These are phyloP conservation scores for Berkeleyomyces basicola DNA, from an alignment of 2,329 filamentous ascomycete species.

Conservation along the genomic window DNA sequence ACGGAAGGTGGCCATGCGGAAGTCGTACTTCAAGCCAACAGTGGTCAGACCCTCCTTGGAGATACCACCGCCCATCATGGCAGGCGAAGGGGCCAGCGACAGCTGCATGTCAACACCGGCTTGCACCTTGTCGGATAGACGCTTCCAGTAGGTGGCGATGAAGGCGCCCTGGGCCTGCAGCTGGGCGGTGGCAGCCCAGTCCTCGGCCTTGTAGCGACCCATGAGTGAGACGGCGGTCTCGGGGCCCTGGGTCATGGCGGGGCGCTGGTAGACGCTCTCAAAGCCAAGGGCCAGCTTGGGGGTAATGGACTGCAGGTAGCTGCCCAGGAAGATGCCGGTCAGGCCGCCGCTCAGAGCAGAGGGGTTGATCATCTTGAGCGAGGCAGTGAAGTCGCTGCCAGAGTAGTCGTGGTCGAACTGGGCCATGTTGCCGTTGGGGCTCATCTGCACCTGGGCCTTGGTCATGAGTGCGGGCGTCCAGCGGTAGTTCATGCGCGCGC, in stretches of 20 bases:
- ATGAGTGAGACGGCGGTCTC: conserved; percentile 83
- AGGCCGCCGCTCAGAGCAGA: conserved; percentile 79
- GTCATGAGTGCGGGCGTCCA: conserved; percentile 67
- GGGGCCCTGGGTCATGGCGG: conserved; percentile 68
- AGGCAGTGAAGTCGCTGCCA: conserved; percentile 82
- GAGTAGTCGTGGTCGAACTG: conserved; percentile 83
- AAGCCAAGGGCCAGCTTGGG: conserved; percentile 73
- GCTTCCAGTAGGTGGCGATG: conserved; percentile 86
- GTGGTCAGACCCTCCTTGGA: conserved; percentile 82
- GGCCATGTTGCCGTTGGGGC: conserved; percentile 39
- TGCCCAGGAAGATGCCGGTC: conserved; percentile 89
- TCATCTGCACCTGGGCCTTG: conserved; percentile 79
- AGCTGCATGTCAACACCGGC: conserved; percentile 90
- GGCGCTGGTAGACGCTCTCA: conserved; percentile 87
- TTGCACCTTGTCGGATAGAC: conserved; percentile 85
- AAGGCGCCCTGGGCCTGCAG: conserved; percentile 76
- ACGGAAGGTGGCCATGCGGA: conserved; percentile 86
- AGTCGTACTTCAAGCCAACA: conserved; percentile 94
- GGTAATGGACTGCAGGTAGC: conserved; percentile 87
- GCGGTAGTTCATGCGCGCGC: conserved; percentile 82
- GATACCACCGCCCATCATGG: conserved; percentile 57
- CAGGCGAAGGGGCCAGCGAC: conserved; percentile 51
- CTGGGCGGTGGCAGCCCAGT: conserved; percentile 89
- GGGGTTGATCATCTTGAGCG: conserved; percentile 90
- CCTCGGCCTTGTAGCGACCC: conserved; percentile 74